Base-by-base conservation (phyloP, 306 rosid genomes). In the Trifolium dubium region DNA sequence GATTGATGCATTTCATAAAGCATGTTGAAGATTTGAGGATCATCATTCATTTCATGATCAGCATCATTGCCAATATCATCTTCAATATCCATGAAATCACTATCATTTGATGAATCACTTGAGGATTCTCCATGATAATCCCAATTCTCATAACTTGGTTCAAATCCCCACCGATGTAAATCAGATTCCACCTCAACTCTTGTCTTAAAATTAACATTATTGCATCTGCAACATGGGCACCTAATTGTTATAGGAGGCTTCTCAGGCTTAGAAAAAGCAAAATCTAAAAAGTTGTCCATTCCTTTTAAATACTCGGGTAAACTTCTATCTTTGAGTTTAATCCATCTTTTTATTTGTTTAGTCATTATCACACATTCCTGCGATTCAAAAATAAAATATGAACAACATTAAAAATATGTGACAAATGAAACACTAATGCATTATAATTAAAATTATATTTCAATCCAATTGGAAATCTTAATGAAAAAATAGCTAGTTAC, bases 1-100 rank as follows among this genome's bases (percentile, higher is more conserved):
- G 67, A 62, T 8, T 35, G 67, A 34, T 34, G 47, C 29, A 62
- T 34, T 47, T 63, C 49, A 63, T 63, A n/a, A 15, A 63, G 68
- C 68, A 63, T 35, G 31, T 44, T 1, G 31, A 14, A 66, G 5
- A 54, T 66, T 4, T 43, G 71, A 28, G 55, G 41, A 29, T 67
- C 72, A 44, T 67, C 72, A 14, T 14, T 14, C 23, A 13, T 46
- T 46, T 46, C 58, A 29, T 10, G 19, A 28, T 28, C 10, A 67
- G 0, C 41, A 67, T 4, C 3, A 3, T 8, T 11, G 50, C 50
- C n/a, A 44, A 44, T 44, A 12, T 44, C 50, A 44, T 44, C 15
- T 7, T 44, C 15, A 8, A 11, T 10, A 12, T 47, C 18, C 18
- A 12, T n/a, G 2, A 47, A 47, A 47, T 37, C 17, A 17, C 4